Evolutionary conservation across 2,329 filamentous ascomycete genomes (phyloP), one percentile per base, ranked within the genome.

Genomic region (Aspergillus arachidicola): DNA sequence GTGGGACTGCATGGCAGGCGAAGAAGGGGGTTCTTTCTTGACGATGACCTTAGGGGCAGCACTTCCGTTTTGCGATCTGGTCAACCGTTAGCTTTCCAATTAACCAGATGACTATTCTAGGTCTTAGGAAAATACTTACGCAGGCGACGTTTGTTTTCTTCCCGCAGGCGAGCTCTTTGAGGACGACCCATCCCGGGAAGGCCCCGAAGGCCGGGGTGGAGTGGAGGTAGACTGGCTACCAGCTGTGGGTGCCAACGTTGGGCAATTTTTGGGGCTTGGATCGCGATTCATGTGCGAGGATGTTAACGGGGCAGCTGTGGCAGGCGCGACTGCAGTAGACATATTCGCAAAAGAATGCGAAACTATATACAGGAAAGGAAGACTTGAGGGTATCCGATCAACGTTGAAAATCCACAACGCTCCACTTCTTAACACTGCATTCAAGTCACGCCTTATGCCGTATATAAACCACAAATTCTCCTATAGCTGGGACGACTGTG

Each of bases 1-100:
- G 64, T 88, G 86, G 58, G 88, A 84, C 73, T 80, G 79, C 62
- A 95, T 87, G 67, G 91, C 91, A 59, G 94, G 94, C 54, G 94
- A 97, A 48, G 91, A 82, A 14, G 80, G 87, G 38, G 94, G 94
- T 79, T 99, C 95, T 80, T 97, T 97, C 84, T 98, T 98, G 64
- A 99, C 94, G 68, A 96, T 86, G 66, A 97, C 96, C 81, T 92
- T 94, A 46, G 92, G 91, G 63, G 84, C 80, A 57, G 84, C 77
- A 77, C 81, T 79, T 76, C 85, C 83, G 79, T 70, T 73, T 60
- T 75, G 75, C 4, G 74, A 75, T 36, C 73, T 75, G 57, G 28
- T 41, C 41, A 32, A 28, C 14, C 16, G 16, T 55, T 7, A 55
- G 51, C 21, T 21, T 36, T 26, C 26, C 11, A 26, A n/a, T 16